Evolutionary conservation across 1,284 basidiomycete species (phyloP), one percentile per base, ranked within the genome.

Genomic region (Uromyces viciae-fabae): DNA sequence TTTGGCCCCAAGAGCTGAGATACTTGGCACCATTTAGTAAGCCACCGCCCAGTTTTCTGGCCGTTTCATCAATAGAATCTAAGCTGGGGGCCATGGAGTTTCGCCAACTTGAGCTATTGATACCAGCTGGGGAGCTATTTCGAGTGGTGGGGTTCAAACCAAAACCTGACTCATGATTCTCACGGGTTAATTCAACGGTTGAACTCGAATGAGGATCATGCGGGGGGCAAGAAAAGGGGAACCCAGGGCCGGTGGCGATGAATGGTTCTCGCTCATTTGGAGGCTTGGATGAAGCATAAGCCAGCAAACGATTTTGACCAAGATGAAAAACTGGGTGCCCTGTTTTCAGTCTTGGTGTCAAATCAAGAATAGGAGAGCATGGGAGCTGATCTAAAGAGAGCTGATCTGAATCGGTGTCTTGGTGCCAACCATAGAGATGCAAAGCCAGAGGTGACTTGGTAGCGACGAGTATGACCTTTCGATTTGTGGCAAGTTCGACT

Each of bases 21-120:
- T 71, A 56, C 46, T 80, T 80, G n/a, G 78, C 78, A 22, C 78
- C 78, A 9, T 36, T 36, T 1, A 73, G 15, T 43, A 80, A 22
- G 22, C 69, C 69, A 46, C 69, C 78, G 17, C 78, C 69, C 9
- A 80, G 43, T 54, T 73, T 80, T 14, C 78, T 54, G 15, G 78
- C 78, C 1, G 78, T 80, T 54, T 80, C 78, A 46, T 80, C 78
- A 28, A 80, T 80, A 0, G 78, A 28, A 54, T 80, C 78, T 17
- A 80, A 49, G 43, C 73, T 80, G 4, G 66, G 69, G 22, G 56
- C 56, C 14, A 80, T 43, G 9, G 78, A 73, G 36, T 73, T 25
- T 28, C 54, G 73, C 78, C 78, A 80, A 33, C 68, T 80, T 11
- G 36, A 42, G 73, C 54, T 43, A 60, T 28, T 75, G 73, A 60